These are phyloP conservation scores for Nemania sp. DNA, from an alignment of 2,329 filamentous ascomycete species.

Conservation along the genomic window DNA sequence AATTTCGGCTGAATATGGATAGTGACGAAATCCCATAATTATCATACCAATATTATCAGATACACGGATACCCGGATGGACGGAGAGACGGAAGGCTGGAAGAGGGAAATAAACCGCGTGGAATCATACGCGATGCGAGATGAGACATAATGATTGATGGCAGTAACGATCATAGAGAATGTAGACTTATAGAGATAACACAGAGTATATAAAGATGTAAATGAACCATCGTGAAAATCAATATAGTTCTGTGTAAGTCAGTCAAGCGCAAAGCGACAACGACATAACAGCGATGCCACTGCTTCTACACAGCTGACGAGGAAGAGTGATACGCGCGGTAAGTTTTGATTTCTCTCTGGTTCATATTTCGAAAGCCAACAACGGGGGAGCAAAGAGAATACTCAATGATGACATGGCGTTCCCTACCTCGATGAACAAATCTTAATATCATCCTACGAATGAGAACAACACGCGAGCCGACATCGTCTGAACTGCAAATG, in stretches of 20 bases:
- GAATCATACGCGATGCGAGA: conserved; percentile 13
- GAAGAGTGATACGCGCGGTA: not conserved
- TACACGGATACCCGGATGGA: too few relatives aligned
- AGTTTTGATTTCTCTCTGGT: conserved; percentile 13
- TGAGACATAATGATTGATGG: conserved; percentile 19
- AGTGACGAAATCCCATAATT: too few relatives aligned
- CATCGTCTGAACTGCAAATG: conserved; percentile 42
- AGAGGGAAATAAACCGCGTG: conserved; percentile 12
- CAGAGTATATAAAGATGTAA: too few relatives aligned
- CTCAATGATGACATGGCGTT: conserved; percentile 37
- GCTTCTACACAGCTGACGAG: too few relatives aligned
- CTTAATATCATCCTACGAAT: conserved; percentile 21
- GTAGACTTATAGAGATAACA: too few relatives aligned
- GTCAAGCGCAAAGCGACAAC: not conserved
- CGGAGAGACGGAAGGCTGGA: not conserved
- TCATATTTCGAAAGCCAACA: not conserved
- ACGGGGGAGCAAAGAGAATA: not conserved
- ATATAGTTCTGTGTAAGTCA: not conserved
- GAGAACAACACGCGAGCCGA: conserved; percentile 38
- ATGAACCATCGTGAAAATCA: not conserved
- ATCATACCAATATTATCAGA: too few relatives aligned
- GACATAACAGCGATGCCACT: not conserved
- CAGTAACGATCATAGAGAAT: conserved; percentile 7
- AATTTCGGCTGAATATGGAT: too few relatives aligned
- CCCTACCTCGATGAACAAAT: conserved; percentile 35